Conservation (phyloP, 768 basidiomycete species). For the Neoboletus subvelutipes region DNA sequence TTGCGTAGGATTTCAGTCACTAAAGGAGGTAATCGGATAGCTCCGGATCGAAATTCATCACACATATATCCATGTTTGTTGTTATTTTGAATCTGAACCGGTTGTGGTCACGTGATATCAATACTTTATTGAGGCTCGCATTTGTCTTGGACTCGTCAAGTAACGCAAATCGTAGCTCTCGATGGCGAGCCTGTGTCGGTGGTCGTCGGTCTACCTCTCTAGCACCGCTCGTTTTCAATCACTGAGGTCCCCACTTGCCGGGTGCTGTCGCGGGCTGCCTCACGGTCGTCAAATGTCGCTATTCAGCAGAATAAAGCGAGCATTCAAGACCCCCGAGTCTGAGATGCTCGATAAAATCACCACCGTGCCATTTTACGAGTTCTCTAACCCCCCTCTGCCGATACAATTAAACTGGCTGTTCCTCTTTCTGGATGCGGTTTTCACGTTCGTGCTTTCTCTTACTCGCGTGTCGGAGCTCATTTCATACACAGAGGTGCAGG, state of each 20-base stretch:
- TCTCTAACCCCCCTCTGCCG: conserved; percentile 15
- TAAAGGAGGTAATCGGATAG: too few species aligned
- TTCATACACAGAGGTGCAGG: conserved; percentile 24
- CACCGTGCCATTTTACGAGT: conserved; percentile 27
- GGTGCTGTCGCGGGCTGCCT: background rate
- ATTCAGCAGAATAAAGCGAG: background rate
- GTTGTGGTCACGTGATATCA: conserved; percentile 12
- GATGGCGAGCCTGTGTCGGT: conserved; percentile 14
- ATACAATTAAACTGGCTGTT: conserved; percentile 29
- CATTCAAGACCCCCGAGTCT: conserved; percentile 18
- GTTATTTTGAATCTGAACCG: too few species aligned
- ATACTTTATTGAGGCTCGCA: too few species aligned
- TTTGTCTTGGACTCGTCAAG: background rate
- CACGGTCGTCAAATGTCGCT: conserved; percentile 19
- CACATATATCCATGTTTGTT: too few species aligned
- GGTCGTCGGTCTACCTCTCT: conserved; percentile 11
- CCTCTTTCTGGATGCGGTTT: conserved; percentile 29
- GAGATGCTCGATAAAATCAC: conserved; percentile 17
- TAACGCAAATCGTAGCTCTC: background rate
- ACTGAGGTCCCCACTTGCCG: background rate
- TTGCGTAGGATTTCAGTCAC: too few species aligned
- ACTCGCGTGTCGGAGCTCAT: background rate
- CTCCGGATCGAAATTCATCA: too few species aligned
- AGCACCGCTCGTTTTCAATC: background rate
- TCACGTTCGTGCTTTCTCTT: conserved; percentile 25